Conservation (phyloP, 2,329 filamentous ascomycete genomes). For the Atkinsonella texensis region DNA sequence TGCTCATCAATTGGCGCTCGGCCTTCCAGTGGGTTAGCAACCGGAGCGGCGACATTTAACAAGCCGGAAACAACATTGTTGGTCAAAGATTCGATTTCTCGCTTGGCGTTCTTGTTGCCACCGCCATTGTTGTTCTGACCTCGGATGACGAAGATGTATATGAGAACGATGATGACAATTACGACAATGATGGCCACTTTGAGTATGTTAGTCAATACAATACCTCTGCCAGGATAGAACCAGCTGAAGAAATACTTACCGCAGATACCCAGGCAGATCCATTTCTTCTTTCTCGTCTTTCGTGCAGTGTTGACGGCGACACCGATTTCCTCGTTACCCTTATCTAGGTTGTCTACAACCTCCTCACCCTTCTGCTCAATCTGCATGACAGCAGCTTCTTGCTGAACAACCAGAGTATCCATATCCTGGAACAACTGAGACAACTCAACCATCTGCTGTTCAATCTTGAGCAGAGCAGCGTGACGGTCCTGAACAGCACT, state of each 20-base stretch:
- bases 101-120: slow-evolving; percentile 16
- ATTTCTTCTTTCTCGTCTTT: slow-evolving; percentile 84
- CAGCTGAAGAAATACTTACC: slow-evolving; percentile 27
- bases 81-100: slow-evolving; percentile 15
- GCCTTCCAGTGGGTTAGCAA: not conserved
- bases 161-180: slow-evolving; percentile 37
- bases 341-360: slow-evolving; percentile 69
- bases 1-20: slow-evolving; percentile 5
- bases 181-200: slow-evolving; percentile 40
- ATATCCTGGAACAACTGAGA: slow-evolving; percentile 83
- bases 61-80: slow-evolving; percentile 1
- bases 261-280: slow-evolving; percentile 76
- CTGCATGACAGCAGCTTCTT: slow-evolving; percentile 65
- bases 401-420: slow-evolving; percentile 73
- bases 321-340: slow-evolving; percentile 73
- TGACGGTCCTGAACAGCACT: slow-evolving; percentile 74
- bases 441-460: slow-evolving; percentile 78
- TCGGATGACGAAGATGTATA: slow-evolving; percentile 33
- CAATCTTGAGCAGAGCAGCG: slow-evolving; percentile 81
- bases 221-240: too few species aligned
- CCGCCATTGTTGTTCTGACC: slow-evolving; percentile 13
- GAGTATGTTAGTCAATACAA: not conserved
- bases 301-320: slow-evolving; percentile 73
- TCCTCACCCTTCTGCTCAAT: slow-evolving; percentile 85
- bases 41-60: not conserved